Conservation (phyloP, 2,329 filamentous ascomycete genomes). For the Zalaria obscura region DNA sequence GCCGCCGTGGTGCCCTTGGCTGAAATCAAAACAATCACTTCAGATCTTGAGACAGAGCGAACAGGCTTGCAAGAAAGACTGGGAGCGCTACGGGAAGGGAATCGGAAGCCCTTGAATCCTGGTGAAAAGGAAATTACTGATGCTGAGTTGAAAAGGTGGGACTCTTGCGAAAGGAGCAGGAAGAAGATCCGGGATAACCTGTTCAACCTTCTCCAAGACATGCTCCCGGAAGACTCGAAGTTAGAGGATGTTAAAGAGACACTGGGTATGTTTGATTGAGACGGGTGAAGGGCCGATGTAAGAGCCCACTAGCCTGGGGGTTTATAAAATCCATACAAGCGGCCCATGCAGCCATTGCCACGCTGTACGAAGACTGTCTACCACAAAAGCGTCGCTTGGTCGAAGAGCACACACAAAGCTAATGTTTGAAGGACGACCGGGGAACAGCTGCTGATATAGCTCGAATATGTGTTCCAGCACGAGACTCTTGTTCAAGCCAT, state of each 20-base stretch:
- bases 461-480: too few species aligned
- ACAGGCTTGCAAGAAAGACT: conserved; percentile 26
- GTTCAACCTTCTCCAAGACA: conserved; percentile 24
- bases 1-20: conserved; percentile 34
- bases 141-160: conserved; percentile 30
- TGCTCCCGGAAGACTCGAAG: not conserved
- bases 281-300: too few species aligned
- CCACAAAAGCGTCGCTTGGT: too few species aligned
- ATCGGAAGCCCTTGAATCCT: conserved; percentile 30
- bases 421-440: too few species aligned
- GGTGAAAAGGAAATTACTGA: conserved; percentile 34
- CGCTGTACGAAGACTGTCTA: too few species aligned
- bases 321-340: too few species aligned
- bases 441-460: too few species aligned
- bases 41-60: conserved; percentile 30
- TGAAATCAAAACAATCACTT: conserved; percentile 32
- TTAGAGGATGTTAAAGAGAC: not conserved
- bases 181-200: conserved; percentile 35
- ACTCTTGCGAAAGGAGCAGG: conserved; percentile 23
- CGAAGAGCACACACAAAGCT: too few species aligned
- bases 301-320: too few species aligned
- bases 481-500: too few species aligned
- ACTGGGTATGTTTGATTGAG: not conserved
- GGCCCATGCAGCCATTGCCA: too few species aligned
- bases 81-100: conserved; percentile 23